Evolutionary conservation across 2,329 filamentous ascomycete species (phyloP).

Genomic region (Botrytis pseudocinerea): DNA sequence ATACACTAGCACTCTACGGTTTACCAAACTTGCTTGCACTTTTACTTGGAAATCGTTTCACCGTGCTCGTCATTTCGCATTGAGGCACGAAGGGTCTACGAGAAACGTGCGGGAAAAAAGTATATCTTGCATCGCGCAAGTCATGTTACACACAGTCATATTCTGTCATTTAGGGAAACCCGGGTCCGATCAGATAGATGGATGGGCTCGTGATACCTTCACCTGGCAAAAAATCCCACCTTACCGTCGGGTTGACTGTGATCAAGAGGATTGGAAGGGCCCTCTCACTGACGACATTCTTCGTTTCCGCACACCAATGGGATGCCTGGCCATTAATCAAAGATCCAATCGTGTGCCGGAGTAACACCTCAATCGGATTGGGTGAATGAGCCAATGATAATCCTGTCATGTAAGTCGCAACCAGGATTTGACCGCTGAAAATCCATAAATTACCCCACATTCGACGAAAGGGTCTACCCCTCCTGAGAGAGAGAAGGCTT

Average conservation of each 20-base stretch:
- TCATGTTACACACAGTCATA: slow-evolving; percentile 9
- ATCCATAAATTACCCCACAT: neutral
- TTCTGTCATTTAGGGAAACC: neutral
- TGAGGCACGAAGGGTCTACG: neutral
- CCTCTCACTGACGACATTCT: slow-evolving; percentile 4
- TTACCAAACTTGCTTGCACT: neutral
- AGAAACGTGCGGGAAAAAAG: slow-evolving; percentile 7
- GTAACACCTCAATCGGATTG: neutral
- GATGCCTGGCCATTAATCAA: neutral
- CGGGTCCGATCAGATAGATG: neutral
- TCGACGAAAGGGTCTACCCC: neutral
- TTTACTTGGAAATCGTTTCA: slow-evolving; percentile 10
- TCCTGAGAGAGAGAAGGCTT: slow-evolving; percentile 2
- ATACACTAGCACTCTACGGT: neutral
- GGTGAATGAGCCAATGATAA: neutral
- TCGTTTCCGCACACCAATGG: neutral
- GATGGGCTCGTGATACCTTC: slow-evolving; percentile 6
- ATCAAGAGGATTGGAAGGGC: neutral
- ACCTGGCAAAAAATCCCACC: slow-evolving; percentile 1
- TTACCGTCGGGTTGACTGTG: neutral
- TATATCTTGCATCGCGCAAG: slow-evolving; percentile 9
- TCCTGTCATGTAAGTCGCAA: neutral
- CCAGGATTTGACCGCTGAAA: slow-evolving; percentile 1
- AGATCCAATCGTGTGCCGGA: neutral
- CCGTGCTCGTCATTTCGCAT: slow-evolving; percentile 5